Evolutionary conservation across 2,329 filamentous ascomycete genomes (phyloP), one percentile per base, ranked within the genome.

Genomic region (Cadophora sp.): DNA sequence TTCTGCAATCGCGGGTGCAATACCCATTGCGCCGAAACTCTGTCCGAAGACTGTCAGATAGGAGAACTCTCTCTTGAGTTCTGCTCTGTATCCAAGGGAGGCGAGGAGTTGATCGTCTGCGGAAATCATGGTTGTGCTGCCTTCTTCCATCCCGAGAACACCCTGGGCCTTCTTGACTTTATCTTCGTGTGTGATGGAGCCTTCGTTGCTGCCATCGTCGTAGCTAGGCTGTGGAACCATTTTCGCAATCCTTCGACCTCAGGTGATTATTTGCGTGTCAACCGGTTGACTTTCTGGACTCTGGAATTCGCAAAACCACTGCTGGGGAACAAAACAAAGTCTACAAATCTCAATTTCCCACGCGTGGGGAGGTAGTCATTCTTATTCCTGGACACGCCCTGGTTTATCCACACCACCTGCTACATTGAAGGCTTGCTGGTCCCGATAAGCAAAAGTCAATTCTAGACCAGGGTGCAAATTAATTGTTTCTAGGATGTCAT

Each of bases 1-100:
- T 61, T 76, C 74, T 39, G 75, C 73, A 67, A 77, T 74, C 0
- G 75, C 75, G 41, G 75, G 75, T 24, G 75, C 75, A 59, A 77
- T 76, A 16, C 75, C 75, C 75, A 77, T 76, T 18, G 75, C 74
- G 6, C 75, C 75, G 68, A 77, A 77, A 59, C 71, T 74, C 61
- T 76, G 75, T 11, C 75, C 75, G 51, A 77, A 77, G 0, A 75
- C 73, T 1, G 75, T 77, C 2, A 74, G 59, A 39, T 76, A 76
- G 11, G 73, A 76, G 56, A 77, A 77, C 60, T 77, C 75, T 13
- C 75, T 71, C 63, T 76, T 77, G 33, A 76, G 61, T 63, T 76
- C 75, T 7, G 75, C 71, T 27, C 74, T 71, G 59, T 77, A 77
- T 58, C 75, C 75, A 27, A 77, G 55, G 0, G 67, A 64, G 39